Evolutionary conservation across 192 early-diverging fungal species (phyloP).

Genomic region (Obelidium mucronatum): DNA sequence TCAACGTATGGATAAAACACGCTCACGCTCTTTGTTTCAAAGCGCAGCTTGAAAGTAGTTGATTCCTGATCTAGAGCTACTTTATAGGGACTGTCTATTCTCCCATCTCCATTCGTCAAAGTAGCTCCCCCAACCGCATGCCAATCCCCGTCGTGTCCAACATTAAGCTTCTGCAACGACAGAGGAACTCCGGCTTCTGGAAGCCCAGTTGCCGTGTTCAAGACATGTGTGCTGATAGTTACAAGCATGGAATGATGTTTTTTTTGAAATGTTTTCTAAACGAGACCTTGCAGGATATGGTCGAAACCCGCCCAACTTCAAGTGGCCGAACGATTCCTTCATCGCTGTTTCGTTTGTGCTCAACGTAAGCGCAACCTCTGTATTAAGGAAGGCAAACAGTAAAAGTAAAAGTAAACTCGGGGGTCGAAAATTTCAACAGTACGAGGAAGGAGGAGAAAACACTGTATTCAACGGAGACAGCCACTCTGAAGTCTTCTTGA

Average conservation of each 20-base stretch:
- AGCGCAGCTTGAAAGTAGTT: slow-evolving; percentile 8
- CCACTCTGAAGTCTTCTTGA: slow-evolving; percentile 59
- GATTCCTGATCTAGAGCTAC: not conserved
- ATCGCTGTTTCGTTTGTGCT: slow-evolving; percentile 59
- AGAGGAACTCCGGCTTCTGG: slow-evolving; percentile 78
- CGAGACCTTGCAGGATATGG: slow-evolving; percentile 57
- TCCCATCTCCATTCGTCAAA: slow-evolving; percentile 79
- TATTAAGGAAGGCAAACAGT: no score
- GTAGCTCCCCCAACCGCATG: slow-evolving; percentile 43
- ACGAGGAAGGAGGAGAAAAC: slow-evolving; percentile 62
- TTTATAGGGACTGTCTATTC: slow-evolving; percentile 54
- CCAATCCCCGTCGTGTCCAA: slow-evolving; percentile 39
- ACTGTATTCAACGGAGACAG: slow-evolving; percentile 53
- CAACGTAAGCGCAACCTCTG: slow-evolving; percentile 44
- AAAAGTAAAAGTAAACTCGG: no score
- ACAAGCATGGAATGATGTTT: not conserved
- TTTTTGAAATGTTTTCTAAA: not conserved
- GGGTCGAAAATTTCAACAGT: slow-evolving; percentile 14
- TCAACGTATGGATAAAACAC: slow-evolving; percentile 28
- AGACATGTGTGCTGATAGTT: slow-evolving; percentile 89
- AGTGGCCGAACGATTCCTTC: slow-evolving; percentile 59
- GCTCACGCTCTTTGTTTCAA: not conserved
- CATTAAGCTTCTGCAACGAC: slow-evolving; percentile 43
- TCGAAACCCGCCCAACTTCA: slow-evolving; percentile 43
- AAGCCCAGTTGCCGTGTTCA: slow-evolving; percentile 80